Evolutionary conservation across 441 rosid species (phyloP), one percentile per base, ranked within the genome.

Genomic region (Jatropha multifida): DNA sequence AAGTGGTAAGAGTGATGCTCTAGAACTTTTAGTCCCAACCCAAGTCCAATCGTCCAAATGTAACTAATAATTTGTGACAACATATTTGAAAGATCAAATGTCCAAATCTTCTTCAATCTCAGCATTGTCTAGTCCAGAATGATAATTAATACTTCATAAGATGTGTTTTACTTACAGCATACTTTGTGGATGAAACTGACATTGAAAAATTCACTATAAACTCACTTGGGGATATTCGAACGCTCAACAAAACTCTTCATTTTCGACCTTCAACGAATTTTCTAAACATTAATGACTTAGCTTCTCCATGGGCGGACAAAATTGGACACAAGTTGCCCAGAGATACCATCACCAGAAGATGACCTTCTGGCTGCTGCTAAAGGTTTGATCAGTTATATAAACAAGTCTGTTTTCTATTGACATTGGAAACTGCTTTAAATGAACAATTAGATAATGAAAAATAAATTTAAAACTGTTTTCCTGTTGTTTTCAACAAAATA

Each of bases 161-260:
- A 32, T 32, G 32, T 32, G 32, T 32, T 32, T 32, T 32, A 32
- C 0, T 32, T 32, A 32, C 32, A 32, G 88, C 88, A 5, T 87
- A 85, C 78, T 87, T 87, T 41, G 85, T 87, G 17, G 84, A 84
- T 0, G 90, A 87, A 14, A 44, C 77, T 23, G 88, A 87, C 44
- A 85, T 85, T 51, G 90, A 88, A 6, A 87, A 87, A 60, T 85
- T 81, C 52, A 83, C 90, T 2, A 78, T 85, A 81, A 83, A 81
- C 75, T 54, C 78, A 0, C 75, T 61, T 42, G 88, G 80, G 20
- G 88, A 85, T 44, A 60, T 26, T 26, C 71, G 86, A 59, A 70
- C 85, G 4, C 14, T 87, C 14, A 85, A 87, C 74, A 87, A 80
- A 64, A 60, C 72, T 3, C 80, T 87, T 26, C 88, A 87, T 78